Conservation (phyloP, 2,329 filamentous ascomycete genomes). For the Fusarium buharicum region DNA sequence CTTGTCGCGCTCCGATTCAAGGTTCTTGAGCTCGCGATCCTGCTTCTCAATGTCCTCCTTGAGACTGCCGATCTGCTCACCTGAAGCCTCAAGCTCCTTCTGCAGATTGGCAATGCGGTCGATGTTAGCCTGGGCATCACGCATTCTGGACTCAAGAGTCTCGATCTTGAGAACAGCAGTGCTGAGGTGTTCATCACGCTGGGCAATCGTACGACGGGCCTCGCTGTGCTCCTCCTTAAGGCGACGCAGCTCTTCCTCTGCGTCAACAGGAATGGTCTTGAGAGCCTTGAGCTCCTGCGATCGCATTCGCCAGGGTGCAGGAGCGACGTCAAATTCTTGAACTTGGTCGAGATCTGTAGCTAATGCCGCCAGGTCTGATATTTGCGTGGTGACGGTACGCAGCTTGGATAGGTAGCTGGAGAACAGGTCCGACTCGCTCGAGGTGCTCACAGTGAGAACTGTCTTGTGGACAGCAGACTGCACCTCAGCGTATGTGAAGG, state of each 20-base stretch:
- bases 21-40: slow-evolving; percentile 71
- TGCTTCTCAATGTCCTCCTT: slow-evolving; percentile 74
- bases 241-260: slow-evolving; percentile 83
- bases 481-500: slow-evolving; percentile 74
- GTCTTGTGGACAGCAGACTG: slow-evolving; percentile 70
- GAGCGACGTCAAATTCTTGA: slow-evolving; percentile 79
- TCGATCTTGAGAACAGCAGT: slow-evolving; percentile 93
- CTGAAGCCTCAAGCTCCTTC: slow-evolving; percentile 64
- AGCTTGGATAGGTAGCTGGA: slow-evolving; percentile 74
- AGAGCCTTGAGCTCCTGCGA: slow-evolving; percentile 84
- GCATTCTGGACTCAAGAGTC: slow-evolving; percentile 87
- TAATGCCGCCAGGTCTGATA: slow-evolving; percentile 77
- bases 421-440: slow-evolving; percentile 75
- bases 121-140: slow-evolving; percentile 82
- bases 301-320: slow-evolving; percentile 84
- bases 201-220: slow-evolving; percentile 75
- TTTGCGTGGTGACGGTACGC: slow-evolving; percentile 68
- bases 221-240: slow-evolving; percentile 84
- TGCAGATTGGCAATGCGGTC: slow-evolving; percentile 75
- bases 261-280: slow-evolving; percentile 82
- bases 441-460: slow-evolving; percentile 58
- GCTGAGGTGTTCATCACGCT: slow-evolving; percentile 84
- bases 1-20: slow-evolving; percentile 74
- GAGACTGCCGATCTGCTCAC: slow-evolving; percentile 62
- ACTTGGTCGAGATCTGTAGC: slow-evolving; percentile 77